Base-by-base conservation (phyloP, 2,329 filamentous ascomycete species). In the Neofusicoccum laricinum region DNA sequence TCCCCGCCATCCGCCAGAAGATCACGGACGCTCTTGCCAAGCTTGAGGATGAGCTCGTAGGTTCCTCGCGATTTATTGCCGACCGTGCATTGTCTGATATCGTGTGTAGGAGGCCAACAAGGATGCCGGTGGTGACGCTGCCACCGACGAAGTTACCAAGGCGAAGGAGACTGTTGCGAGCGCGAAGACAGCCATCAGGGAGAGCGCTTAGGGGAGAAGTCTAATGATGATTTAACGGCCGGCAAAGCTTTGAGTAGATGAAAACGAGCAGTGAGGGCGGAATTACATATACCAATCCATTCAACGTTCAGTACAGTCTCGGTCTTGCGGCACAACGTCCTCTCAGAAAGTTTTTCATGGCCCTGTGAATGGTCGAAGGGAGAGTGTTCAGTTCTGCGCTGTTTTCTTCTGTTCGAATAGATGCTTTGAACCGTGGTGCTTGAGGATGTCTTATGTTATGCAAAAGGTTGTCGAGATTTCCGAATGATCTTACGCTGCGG, bases 31-130 rank as follows among this genome's bases (percentile, higher is more conserved):
- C 92, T 1, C 80, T 93, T 45, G 81, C 85, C 64, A 91, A 88
- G 73, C 82, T 97, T 55, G 88, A 96, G 78, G 85, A 90, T 69
- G 84, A 92, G 76, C 81, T 97, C 70, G 91, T 93, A 70, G 59
- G 53, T 59, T 3, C 43, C 19, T 19, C 19, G 40, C 30, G 36
- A 15, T 21, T 17, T n/a, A 8, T 4, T 12, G 4, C 5, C 15
- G 4, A 2, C n/a, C 3, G 43, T 61, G 45, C 46, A n/a, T 21
- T 32, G 12, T 59, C 11, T 34, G n/a, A 71, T 14, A 70, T 45
- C 41, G 40, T 17, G 15, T 8, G 12, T 49, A 81, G 80, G 78
- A 79, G 66, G 73, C 72, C 64, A 76, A 75, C 69, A 79, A 80
- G 68, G 75, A 76, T 40, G 71, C 71, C 21, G 76, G 71, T 21